Percentiles rank a stretch among this genome's conserved stretches.
Conservation (phyloP, 176 grass and related monocot genomes). For the Zea luxurians region DNA sequence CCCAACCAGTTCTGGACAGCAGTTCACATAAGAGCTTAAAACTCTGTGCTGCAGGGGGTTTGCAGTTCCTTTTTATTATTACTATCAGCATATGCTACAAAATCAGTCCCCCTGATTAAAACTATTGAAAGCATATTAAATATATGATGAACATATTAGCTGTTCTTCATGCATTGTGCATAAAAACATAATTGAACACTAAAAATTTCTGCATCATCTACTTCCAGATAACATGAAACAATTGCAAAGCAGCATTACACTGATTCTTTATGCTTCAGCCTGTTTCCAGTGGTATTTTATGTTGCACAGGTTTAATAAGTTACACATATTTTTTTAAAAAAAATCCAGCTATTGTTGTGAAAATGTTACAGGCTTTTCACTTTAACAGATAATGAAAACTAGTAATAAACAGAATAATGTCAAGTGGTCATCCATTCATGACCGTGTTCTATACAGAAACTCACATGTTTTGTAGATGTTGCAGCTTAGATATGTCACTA, state of each 20-base stretch:
- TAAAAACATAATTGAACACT: conserved; percentile 5
- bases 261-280: conserved; percentile 10
- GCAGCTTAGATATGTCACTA: conserved; percentile 67
- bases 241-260: not conserved
- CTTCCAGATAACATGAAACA: not conserved
- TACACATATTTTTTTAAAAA: not conserved
- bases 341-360: not conserved
- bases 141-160: not conserved
- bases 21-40: not conserved
- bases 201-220: not conserved
- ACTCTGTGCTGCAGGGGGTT: not conserved
- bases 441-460: conserved; percentile 29
- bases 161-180: conserved; percentile 16
- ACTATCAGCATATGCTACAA: conserved; percentile 11
- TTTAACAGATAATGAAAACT: not conserved
- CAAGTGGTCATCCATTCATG: conserved; percentile 13
- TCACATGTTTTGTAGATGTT: conserved; percentile 85
- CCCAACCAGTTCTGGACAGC: not conserved
- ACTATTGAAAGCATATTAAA: not conserved
- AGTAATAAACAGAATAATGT: not conserved
- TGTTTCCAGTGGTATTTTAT: conserved; percentile 3
- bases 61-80: not conserved
- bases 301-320: conserved; percentile 1
- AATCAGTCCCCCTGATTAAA: not conserved
- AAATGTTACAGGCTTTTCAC: not conserved